Conservation (phyloP, 805 yeast genomes). For the Millerago galiae region DNA sequence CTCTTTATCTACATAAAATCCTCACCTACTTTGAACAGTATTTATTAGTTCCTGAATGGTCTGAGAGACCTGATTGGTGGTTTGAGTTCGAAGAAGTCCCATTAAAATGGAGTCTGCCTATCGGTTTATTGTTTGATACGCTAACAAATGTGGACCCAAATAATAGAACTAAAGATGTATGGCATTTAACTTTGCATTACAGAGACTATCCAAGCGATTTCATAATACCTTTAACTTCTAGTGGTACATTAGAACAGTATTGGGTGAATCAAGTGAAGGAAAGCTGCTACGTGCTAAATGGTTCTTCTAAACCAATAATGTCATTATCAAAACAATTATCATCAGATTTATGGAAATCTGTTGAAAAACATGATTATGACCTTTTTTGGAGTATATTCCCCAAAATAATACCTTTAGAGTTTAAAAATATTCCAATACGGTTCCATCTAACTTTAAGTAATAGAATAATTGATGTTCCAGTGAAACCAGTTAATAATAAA, state of each 20-base stretch:
- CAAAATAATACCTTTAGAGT: constrained; percentile 18
- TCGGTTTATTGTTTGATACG: constrained; percentile 61
- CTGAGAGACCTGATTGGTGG: constrained; percentile 43
- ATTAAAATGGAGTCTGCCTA: constrained; percentile 64
- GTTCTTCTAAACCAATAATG: constrained; percentile 80
- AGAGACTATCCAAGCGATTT: constrained; percentile 38
- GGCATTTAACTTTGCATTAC: constrained; percentile 41
- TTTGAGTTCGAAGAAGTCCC: constrained; percentile 60
- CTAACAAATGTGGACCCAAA: constrained; percentile 34
- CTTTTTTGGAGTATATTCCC: constrained; percentile 19
- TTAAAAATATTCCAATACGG: constrained; percentile 42
- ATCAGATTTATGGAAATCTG: constrained; percentile 47
- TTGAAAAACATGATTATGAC: constrained; percentile 30
- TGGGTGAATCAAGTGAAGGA: constrained; percentile 84
- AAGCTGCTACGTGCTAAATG: constrained; percentile 66
- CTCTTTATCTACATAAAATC: constrained; percentile 33
- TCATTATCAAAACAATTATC: constrained; percentile 59
- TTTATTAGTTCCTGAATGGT: constrained; percentile 24
- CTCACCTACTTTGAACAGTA: constrained; percentile 32
- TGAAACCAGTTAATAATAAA: constrained; percentile 7
- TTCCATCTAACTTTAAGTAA: constrained; percentile 36
- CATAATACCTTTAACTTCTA: constrained; percentile 33
- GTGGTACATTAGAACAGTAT: constrained; percentile 35
- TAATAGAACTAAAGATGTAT: constrained; percentile 25
- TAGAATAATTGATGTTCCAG: constrained; percentile 30